phyloP scores from a whole-genome alignment of 305 asterid species.

The Fraxinus ornus region DNA sequence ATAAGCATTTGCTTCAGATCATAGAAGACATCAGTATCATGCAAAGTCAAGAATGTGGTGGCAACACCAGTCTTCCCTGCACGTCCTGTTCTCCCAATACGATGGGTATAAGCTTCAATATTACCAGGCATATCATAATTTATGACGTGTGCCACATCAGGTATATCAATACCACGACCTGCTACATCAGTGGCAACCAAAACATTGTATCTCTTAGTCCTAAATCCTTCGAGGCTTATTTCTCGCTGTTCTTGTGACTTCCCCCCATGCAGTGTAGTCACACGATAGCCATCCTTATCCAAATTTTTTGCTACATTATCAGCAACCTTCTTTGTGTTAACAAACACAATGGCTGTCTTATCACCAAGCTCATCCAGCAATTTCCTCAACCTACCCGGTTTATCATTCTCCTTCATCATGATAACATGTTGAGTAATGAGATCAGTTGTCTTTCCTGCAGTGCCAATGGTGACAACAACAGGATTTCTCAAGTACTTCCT shows the following conservation, averaged over 20 bases:
- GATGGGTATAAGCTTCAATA: conserved; percentile 48
- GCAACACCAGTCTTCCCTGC: conserved; percentile 52
- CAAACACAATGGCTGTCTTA: conserved; percentile 69
- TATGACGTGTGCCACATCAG: background rate
- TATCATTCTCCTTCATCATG: conserved; percentile 48
- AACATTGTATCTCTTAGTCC: conserved; percentile 14
- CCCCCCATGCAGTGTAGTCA: conserved; percentile 23
- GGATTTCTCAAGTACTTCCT: conserved; percentile 86
- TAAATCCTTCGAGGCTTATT: conserved; percentile 49
- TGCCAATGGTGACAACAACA: conserved; percentile 42
- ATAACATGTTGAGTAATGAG: background rate
- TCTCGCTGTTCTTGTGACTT: conserved; percentile 47
- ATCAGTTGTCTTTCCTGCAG: background rate
- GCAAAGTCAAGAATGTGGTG: conserved; percentile 16
- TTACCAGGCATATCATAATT: background rate
- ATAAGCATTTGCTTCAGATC: background rate
- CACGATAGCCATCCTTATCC: background rate
- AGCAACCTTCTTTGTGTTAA: background rate
- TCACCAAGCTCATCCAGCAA: conserved; percentile 81
- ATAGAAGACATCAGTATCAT: background rate
- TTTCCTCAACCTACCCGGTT: conserved; percentile 50
- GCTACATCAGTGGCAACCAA: background rate
- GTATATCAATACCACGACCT: background rate
- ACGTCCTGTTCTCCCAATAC: conserved; percentile 51
- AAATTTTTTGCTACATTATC: background rate